phyloP scores from a whole-genome alignment of 2,329 filamentous ascomycete species.

The Monosporascus ibericus region DNA sequence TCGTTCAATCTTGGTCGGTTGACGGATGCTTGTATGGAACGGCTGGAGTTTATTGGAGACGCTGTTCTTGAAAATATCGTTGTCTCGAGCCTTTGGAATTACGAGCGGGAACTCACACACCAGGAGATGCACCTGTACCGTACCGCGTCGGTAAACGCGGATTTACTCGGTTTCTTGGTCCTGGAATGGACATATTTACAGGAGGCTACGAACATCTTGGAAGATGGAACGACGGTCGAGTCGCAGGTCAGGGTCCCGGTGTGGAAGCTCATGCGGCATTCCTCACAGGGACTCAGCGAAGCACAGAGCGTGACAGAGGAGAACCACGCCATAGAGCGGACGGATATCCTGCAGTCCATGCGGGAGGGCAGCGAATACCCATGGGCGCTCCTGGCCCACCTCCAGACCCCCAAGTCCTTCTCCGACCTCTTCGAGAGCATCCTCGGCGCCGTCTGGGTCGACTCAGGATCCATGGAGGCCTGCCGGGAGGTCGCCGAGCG shows the following conservation, averaged over 20 bases:
- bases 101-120: conserved; percentile 35
- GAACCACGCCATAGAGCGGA: conserved; percentile 43
- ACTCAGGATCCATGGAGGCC: conserved; percentile 56
- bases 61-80: conserved; percentile 76
- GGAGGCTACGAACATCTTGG: conserved; percentile 20
- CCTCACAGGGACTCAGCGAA: conserved; percentile 38
- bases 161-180: conserved; percentile 71
- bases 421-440: conserved; percentile 79
- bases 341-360: conserved; percentile 45
- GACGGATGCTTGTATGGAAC: conserved; percentile 48
- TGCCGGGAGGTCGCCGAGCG: conserved; percentile 57
- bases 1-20: conserved; percentile 43
- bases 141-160: conserved; percentile 70
- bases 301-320: conserved; percentile 37
- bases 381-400: conserved; percentile 63
- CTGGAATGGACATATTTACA: conserved; percentile 48
- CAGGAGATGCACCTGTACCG: conserved; percentile 70
- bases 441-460: conserved; percentile 78
- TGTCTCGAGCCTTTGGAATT: conserved; percentile 52
- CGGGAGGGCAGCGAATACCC: conserved; percentile 54
- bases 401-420: conserved; percentile 69
- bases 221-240: conserved; percentile 18
- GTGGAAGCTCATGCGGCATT: conserved; percentile 65
- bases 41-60: conserved; percentile 85
- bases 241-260: conserved; percentile 38